These are phyloP conservation scores for Erucastrum elatum DNA, from an alignment of 345 rosid species.

Conservation along the genomic window DNA sequence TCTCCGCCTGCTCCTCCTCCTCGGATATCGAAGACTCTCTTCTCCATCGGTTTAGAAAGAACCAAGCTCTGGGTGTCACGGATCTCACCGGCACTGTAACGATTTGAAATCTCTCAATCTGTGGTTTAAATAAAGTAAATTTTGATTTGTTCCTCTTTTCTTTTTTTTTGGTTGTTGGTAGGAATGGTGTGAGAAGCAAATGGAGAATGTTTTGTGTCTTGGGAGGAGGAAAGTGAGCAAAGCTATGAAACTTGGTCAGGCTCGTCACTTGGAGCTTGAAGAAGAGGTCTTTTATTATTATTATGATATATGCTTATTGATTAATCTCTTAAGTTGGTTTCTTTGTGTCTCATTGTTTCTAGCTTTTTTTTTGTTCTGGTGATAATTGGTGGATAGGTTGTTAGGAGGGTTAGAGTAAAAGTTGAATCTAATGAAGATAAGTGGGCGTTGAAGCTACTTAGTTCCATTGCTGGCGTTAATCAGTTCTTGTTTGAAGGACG, in stretches of 20 bases:
- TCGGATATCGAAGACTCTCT: slow-evolving; percentile 67
- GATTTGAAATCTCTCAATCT: not conserved
- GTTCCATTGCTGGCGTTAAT: slow-evolving; percentile 60
- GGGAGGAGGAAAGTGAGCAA: slow-evolving; percentile 46
- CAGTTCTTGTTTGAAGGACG: slow-evolving; percentile 68
- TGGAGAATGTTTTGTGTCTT: slow-evolving; percentile 56
- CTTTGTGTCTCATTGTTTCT: too few relatives aligned
- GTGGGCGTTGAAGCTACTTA: slow-evolving; percentile 72
- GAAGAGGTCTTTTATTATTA: slow-evolving; percentile 41
- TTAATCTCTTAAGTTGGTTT: too few relatives aligned
- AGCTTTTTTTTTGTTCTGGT: not conserved
- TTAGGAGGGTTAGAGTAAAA: slow-evolving; percentile 49
- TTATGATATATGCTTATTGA: too few relatives aligned
- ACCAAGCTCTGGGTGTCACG: slow-evolving; percentile 62
- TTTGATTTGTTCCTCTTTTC: not conserved
- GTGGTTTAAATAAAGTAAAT: not conserved
- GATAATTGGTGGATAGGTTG: slow-evolving; percentile 44
- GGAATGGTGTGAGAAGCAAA: slow-evolving; percentile 95
- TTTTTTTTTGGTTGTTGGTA: slow-evolving; percentile 7
- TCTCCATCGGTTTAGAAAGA: slow-evolving; percentile 51
- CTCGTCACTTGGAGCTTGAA: slow-evolving; percentile 74
- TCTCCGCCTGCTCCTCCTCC: slow-evolving; percentile 24
- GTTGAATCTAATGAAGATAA: slow-evolving; percentile 59
- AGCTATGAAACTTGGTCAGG: slow-evolving; percentile 75
- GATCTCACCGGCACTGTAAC: slow-evolving; percentile 67